These are phyloP conservation scores for Diversispora epigaea DNA, from an alignment of 192 early-diverging fungal genomes.

Conservation along the genomic window DNA sequence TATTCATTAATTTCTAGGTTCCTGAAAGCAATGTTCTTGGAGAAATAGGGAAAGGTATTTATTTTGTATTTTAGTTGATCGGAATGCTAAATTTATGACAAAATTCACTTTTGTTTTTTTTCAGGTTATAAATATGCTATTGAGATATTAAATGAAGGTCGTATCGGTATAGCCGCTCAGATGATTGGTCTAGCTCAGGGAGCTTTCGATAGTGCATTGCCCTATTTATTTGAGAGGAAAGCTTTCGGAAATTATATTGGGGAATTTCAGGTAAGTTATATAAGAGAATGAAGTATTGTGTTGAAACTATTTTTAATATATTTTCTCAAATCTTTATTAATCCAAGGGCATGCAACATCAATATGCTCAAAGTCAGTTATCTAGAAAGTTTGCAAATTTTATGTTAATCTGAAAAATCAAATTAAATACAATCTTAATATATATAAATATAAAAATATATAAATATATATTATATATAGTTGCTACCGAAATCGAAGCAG, in stretches of 20 bases:
- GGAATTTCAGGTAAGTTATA: conserved; percentile 70
- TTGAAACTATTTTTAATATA: background rate
- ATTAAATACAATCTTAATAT: background rate
- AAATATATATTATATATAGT: conserved; percentile 39
- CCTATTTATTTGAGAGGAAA: conserved; percentile 94
- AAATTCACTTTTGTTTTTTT: background rate
- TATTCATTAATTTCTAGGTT: conserved; percentile 45
- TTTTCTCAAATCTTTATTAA: background rate
- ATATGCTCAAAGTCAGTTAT: conserved; percentile 51
- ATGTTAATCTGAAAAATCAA: background rate
- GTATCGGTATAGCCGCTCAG: conserved; percentile 97
- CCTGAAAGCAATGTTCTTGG: conserved; percentile 88
- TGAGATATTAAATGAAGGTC: conserved; percentile 96
- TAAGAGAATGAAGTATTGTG: background rate
- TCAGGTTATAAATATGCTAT: conserved; percentile 98
- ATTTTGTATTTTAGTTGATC: background rate
- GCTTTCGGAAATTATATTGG: conserved; percentile 85
- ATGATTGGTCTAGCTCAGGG: conserved; percentile 98
- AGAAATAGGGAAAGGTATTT: conserved; percentile 73
- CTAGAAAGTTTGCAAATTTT: background rate
- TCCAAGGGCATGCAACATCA: conserved; percentile 59
- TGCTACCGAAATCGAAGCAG: conserved; percentile 94
- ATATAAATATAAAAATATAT: background rate
- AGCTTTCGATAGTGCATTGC: conserved; percentile 80
- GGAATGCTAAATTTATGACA: background rate